Evolutionary conservation across 176 grass and related monocot genomes (phyloP), one percentile per base, ranked within the genome.

Genomic region (Canna indica): DNA sequence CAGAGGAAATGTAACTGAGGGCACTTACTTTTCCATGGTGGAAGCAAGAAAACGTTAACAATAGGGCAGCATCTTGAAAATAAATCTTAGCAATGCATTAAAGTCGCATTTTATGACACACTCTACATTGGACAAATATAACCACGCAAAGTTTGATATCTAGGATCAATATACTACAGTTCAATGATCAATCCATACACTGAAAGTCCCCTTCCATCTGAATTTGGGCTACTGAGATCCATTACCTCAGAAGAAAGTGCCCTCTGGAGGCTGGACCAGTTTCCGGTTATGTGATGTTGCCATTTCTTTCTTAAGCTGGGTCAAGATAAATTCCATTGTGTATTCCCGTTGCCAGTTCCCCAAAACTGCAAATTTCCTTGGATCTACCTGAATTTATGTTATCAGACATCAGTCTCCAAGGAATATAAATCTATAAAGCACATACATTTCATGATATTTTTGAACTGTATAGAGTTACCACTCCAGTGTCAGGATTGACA

Each of bases 251-350:
- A 66, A 66, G 63, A 38, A 66, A 34, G 63, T 39, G 63, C 63
- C 63, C 35, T 66, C 63, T 0, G 63, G 63, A 66, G 63, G 63
- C 34, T 66, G 63, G 20, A 66, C 63, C 63, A 39, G 35, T 66
- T 66, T 66, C 18, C 63, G 63, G 24, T 66, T 66, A 10, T 66
- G 63, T n/a, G 63, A 66, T 41, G 35, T 34, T 2, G 35, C 35
- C 63, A 66, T 66, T 25, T 66, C 63, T 24, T 66, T 66, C 33
- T 66, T 66, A 39, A 66, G 63, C 35, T 66, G 63, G 3, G 34
- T 38, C 36, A 74, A 60, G 72, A 74, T 74, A 33, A 45, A 36
- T 29, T 74, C 72, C 54, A 74, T 74, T 10, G 54, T 74, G 57
- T 59, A 60, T 4, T 58, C 57, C 3, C 72, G 72, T 42, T 74